Evolutionary conservation across 768 basidiomycete genomes (phyloP).

Genomic region (Lentinus brumalis): DNA sequence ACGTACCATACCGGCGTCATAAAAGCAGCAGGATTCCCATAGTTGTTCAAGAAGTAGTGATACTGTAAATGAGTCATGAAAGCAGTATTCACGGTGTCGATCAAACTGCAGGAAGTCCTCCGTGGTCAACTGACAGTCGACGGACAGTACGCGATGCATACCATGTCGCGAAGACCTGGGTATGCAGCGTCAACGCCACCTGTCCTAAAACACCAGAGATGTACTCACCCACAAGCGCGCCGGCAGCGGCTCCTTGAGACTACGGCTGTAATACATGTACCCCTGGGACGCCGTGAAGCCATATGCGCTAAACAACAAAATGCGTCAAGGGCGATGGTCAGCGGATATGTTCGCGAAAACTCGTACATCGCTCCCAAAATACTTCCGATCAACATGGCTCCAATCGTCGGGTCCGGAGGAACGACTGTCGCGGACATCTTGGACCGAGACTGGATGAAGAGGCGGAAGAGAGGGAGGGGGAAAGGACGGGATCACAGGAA

Average conservation of each 20-base stretch:
- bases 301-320: neutral
- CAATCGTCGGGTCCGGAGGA: conserved; percentile 2
- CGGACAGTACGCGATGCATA: too few species aligned
- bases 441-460: neutral
- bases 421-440: conserved; percentile 1
- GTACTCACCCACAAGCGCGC: conserved; percentile 1
- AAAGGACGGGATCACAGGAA: neutral
- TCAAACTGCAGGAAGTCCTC: neutral
- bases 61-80: conserved; percentile 9
- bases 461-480: neutral
- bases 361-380: conserved; percentile 11
- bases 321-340: neutral
- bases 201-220: neutral
- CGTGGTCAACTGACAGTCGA: too few species aligned
- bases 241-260: neutral
- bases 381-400: conserved; percentile 9
- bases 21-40: conserved; percentile 4
- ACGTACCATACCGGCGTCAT: conserved; percentile 5
- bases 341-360: neutral
- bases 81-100: conserved; percentile 1
- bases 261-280: conserved; percentile 9
- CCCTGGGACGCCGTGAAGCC: conserved; percentile 11
- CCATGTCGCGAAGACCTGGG: too few species aligned
- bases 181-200: too few species aligned
- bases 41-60: conserved; percentile 6